A percentile compares a stretch with the other conserved stretches of the same genome.
These are phyloP conservation scores for Metschnikowia lachancei DNA, from an alignment of 805 yeast species.

Conservation along the genomic window DNA sequence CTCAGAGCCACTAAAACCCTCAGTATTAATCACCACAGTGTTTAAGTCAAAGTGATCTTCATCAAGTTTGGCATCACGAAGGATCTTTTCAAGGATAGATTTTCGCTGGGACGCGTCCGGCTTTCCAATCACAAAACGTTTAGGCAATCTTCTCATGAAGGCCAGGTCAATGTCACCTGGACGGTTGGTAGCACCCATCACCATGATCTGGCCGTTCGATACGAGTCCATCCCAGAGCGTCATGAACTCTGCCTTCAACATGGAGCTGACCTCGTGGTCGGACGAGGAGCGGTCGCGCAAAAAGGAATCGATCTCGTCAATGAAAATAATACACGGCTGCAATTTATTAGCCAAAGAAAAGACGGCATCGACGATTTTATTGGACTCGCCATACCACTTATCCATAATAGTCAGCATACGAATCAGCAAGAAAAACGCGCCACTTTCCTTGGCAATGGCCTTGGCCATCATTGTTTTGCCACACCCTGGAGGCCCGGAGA, in stretches of 20 bases:
- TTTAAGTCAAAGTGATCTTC: conserved; percentile 53
- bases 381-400: conserved; percentile 96
- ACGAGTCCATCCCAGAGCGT: conserved; percentile 93
- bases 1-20: conserved; percentile 83
- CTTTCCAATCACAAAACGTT: conserved; percentile 72
- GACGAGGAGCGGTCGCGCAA: conserved; percentile 76
- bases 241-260: conserved; percentile 95
- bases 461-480: conserved; percentile 97
- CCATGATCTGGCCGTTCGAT: conserved; percentile 75
- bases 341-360: conserved; percentile 85
- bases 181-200: conserved; percentile 93
- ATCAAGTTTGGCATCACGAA: conserved; percentile 64
- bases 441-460: conserved; percentile 88
- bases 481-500: conserved; percentile 97
- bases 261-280: conserved; percentile 95
- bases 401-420: conserved; percentile 94
- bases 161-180: conserved; percentile 91
- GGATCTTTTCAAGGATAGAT: conserved; percentile 65
- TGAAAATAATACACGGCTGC: conserved; percentile 91
- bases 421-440: conserved; percentile 86
- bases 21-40: conserved; percentile 58
- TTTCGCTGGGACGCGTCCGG: conserved; percentile 69
- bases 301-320: conserved; percentile 95
- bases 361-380: conserved; percentile 89
- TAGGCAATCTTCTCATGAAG: conserved; percentile 88